phyloP scores from a whole-genome alignment of 2,329 filamentous ascomycete genomes.

The Fusarium metavorans region DNA sequence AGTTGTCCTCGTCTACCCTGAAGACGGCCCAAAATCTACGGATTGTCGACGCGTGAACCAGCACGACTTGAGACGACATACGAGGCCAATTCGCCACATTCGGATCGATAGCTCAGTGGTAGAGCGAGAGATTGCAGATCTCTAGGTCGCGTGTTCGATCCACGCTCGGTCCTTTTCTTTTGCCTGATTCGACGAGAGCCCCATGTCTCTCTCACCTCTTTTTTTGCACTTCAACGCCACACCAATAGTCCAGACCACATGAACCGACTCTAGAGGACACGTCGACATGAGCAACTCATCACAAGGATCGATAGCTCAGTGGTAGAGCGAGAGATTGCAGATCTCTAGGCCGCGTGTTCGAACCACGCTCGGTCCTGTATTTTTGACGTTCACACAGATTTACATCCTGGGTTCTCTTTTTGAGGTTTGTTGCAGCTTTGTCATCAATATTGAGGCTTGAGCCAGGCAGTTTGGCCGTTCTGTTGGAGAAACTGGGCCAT shows the following conservation, averaged over 20 bases:
- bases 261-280: not conserved
- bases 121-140: conserved; percentile 41
- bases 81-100: accelerated
- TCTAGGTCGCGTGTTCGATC: conserved; percentile 39
- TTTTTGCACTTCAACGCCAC: conserved; percentile 24
- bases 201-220: conserved; percentile 1
- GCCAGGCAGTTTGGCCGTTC: not conserved
- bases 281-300: not conserved
- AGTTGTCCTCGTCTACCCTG: not conserved
- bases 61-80: not conserved
- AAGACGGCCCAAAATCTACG: not conserved
- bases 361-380: conserved; percentile 38
- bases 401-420: not conserved
- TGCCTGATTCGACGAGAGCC: not conserved
- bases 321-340: conserved; percentile 41
- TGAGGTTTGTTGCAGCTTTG: not conserved
- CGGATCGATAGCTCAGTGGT: conserved; percentile 41
- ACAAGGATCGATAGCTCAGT: conserved; percentile 37
- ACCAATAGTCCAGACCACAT: not conserved
- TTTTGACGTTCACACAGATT: not conserved
- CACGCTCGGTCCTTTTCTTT: conserved; percentile 38
- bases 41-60: not conserved
- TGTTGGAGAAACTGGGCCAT: not conserved
- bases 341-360: conserved; percentile 39
- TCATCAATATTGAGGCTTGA: not conserved